Percentiles rank a stretch among this genome's conserved stretches.
phyloP scores from a whole-genome alignment of 202 grass and related monocot genomes.

The Setaria italica region DNA sequence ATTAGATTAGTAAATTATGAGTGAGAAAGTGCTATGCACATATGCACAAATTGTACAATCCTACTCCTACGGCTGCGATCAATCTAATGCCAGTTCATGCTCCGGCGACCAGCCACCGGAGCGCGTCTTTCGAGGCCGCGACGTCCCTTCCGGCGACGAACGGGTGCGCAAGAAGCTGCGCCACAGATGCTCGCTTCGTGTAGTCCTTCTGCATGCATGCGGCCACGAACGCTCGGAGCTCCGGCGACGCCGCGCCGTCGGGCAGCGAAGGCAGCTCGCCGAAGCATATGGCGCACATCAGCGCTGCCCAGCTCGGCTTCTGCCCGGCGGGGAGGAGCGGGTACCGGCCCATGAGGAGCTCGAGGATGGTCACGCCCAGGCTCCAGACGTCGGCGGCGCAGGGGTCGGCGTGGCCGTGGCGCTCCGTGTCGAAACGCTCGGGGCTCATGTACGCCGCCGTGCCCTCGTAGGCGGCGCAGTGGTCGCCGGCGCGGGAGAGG shows the following conservation, averaged over 20 bases:
- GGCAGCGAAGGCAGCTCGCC: slow-evolving; percentile 44
- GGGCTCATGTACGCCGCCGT: slow-evolving; percentile 90
- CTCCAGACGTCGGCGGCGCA: slow-evolving; percentile 83
- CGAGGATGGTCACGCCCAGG: slow-evolving; percentile 67
- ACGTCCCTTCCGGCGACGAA: slow-evolving; percentile 54
- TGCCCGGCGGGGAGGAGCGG: slow-evolving; percentile 75
- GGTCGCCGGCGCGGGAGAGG: slow-evolving; percentile 45
- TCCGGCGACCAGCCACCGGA: slow-evolving; percentile 55
- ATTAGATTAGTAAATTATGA: neutral
- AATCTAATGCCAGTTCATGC: slow-evolving; percentile 9
- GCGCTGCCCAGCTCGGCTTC: slow-evolving; percentile 68
- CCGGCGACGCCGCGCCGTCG: slow-evolving; percentile 29
- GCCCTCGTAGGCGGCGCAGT: slow-evolving; percentile 60
- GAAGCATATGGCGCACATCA: slow-evolving; percentile 89
- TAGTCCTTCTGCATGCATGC: slow-evolving; percentile 76
- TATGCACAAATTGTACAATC: neutral
- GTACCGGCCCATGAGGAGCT: slow-evolving; percentile 72
- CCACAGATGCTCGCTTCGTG: slow-evolving; percentile 55
- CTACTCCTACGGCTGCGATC: slow-evolving; percentile 8
- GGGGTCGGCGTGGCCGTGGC: slow-evolving; percentile 63
- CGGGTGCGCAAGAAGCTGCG: slow-evolving; percentile 65
- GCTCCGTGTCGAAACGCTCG: slow-evolving; percentile 74
- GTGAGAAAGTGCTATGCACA: slow-evolving; percentile 7
- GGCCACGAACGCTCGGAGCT: slow-evolving; percentile 57
- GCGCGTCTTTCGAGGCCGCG: slow-evolving; percentile 45